Base-by-base conservation (phyloP, 306 rosid species). In the Fragaria ananassa region DNA sequence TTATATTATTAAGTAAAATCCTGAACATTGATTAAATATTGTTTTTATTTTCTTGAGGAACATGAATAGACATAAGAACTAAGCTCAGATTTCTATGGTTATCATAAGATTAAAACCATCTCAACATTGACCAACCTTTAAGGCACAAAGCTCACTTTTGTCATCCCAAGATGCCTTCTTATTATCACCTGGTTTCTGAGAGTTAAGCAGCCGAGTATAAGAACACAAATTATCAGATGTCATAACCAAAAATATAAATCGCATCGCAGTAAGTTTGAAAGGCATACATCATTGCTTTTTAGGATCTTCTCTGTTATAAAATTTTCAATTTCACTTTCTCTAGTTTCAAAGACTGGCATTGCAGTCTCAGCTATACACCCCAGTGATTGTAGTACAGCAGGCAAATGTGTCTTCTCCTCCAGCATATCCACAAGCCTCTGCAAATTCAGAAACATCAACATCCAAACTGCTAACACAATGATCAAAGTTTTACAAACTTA, bases 341-440 rank as follows among this genome's bases (percentile, higher is more conserved):
- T 91, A 63, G 99, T 96, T 88, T 91, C 99, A 69, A 89, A 96
- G 81, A 96, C 88, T 71, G 99, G 91, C 97, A 96, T 96, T 68
- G 99, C 98, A 47, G 89, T 89, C 90, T 96, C 85, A 8, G 99
- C 99, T 78, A 93, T 92, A 74, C 99, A 96, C 80, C 99, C 99
- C 73, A 96, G 83, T 50, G 99, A 96, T 82, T 96, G 99, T 31
- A 96, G 96, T 62, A 96, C 90, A 49, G 96, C 89, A 86, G 99
- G 98, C 68, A 96, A 86, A 80, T 93, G 91, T 67, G 87, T 76
- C 85, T 85, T 88, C 81, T 92, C 93, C 78, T 92, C 97, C 80
- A 92, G 90, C 93, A 89, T 81, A 83, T 85, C 91, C 77, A 96
- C 99, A 83, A 96, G 99, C 83, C 87, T 88, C 99, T 96, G 93